Evolutionary conservation across 495 filamentous ascomycete genomes (phyloP), one percentile per base, ranked within the genome.

Genomic region (Aspergillus cavernicola): DNA sequence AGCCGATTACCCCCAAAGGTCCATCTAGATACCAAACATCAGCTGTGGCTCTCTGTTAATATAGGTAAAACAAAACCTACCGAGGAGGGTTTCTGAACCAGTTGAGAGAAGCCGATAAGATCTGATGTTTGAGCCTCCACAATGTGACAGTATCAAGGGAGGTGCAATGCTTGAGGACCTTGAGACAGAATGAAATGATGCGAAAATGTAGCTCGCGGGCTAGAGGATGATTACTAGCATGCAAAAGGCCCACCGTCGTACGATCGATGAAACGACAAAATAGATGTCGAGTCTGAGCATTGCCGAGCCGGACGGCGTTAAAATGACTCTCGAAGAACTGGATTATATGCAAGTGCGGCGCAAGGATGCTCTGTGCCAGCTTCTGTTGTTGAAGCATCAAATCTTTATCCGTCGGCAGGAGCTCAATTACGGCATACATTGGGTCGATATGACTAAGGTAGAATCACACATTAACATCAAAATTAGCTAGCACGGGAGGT

Each of bases 251-350:
- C 48, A 86, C 76, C 15, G 95, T 68, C 1, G 92, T 93, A 35
- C 85, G 71, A 53, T 81, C 78, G 50, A 96, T 80, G 32, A 97
- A 69, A 29, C 91, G 87, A 51, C 85, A 77, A 66, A 96, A 96
- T 6, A 90, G 73, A 48, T 81, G 81, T 52, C 95, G 88, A 6
- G 86, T 85, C 58, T 96, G 85, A 2, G 84, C 76, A 53, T 84
- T 95, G 6, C 86, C 85, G 11, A 96, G 72, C 22, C 90, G 82
- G 18, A 87, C 90, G 9, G 95, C 90, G 70, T 87, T 95, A 75
- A 92, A 99, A 61, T 96, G 92, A 61, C 91, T 97, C 36, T 82
- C 86, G 37, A 99, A 80, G 62, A 97, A 92, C 52, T 96, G 90
- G 43, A 96, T 70, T 16, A 99, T 70, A 24, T 86, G 84, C 33